A percentile compares a stretch with the other conserved stretches of the same genome.
Evolutionary conservation across 257 asterid genomes (phyloP).

Genomic region (Vinca minor): DNA sequence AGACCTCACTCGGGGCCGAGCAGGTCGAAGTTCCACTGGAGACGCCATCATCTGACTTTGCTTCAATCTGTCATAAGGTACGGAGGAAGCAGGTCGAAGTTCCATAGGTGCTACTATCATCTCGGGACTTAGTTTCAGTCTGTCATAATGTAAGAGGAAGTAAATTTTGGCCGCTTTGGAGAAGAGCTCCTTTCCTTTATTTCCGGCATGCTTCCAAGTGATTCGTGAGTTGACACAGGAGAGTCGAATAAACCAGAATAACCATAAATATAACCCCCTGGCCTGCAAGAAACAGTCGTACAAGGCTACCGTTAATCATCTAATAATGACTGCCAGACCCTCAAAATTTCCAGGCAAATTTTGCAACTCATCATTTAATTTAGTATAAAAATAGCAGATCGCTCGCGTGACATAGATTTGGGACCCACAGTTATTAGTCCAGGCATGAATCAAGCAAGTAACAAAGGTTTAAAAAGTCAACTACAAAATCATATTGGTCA

Average conservation of each 20-base stretch:
- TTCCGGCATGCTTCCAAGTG: constrained; percentile 31
- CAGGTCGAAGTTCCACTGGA: background rate
- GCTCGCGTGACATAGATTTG: background rate
- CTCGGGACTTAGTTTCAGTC: constrained; percentile 22
- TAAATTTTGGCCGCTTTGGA: constrained; percentile 25
- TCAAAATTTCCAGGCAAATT: background rate
- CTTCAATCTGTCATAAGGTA: constrained; percentile 27
- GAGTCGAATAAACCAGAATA: constrained; percentile 33
- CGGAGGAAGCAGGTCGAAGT: constrained; percentile 10
- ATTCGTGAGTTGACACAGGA: constrained; percentile 26
- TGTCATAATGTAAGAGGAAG: constrained; percentile 24
- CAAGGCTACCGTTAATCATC: background rate
- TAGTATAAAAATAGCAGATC: background rate
- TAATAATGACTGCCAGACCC: background rate
- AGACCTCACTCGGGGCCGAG: constrained; percentile 15
- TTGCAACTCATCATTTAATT: background rate
- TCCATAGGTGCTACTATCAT: background rate
- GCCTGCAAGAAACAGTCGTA: constrained; percentile 32
- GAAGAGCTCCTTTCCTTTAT: constrained; percentile 30
- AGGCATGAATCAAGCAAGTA: background rate
- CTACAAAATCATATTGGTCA: background rate
- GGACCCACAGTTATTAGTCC: background rate
- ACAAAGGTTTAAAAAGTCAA: background rate
- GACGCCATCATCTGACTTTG: constrained; percentile 9
- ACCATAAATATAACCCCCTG: constrained; percentile 33